Evolutionary conservation across 2,329 filamentous ascomycete genomes (phyloP).

Genomic region (Pseudogymnoascus sp.): DNA sequence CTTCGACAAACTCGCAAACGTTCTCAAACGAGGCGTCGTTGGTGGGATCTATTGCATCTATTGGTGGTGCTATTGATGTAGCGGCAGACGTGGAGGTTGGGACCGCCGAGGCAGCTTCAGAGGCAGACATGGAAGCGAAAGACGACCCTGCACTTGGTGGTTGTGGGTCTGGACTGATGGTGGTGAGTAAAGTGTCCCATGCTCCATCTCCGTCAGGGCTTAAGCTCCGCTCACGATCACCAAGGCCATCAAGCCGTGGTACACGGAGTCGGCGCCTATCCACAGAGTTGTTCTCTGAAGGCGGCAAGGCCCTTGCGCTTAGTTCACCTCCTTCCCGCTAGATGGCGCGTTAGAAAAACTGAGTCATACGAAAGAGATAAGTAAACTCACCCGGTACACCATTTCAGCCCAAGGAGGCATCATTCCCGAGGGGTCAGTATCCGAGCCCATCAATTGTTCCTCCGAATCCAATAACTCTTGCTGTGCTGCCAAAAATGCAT

Average conservation of each 20-base stretch:
- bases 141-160: slow-evolving; percentile 75
- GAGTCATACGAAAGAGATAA: neutral
- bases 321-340: neutral
- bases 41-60: neutral
- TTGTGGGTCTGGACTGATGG: slow-evolving; percentile 72
- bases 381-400: neutral
- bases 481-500: neutral
- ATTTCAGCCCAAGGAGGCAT: neutral
- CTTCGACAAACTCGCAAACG: slow-evolving; percentile 14
- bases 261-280: slow-evolving; percentile 12
- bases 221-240: slow-evolving; percentile 76
- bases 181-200: slow-evolving; percentile 77
- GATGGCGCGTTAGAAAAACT: neutral
- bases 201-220: slow-evolving; percentile 56
- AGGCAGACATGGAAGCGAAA: slow-evolving; percentile 41
- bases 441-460: neutral
- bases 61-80: neutral
- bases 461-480: neutral
- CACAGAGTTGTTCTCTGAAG: neutral
- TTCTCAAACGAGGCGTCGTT: neutral
- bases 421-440: neutral
- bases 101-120: slow-evolving; percentile 20
- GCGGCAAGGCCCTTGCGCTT: neutral
- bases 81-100: neutral
- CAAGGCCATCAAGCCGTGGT: slow-evolving; percentile 58